Conservation (phyloP, 1,284 basidiomycete species). For the Stygiomarasmius scandens region DNA sequence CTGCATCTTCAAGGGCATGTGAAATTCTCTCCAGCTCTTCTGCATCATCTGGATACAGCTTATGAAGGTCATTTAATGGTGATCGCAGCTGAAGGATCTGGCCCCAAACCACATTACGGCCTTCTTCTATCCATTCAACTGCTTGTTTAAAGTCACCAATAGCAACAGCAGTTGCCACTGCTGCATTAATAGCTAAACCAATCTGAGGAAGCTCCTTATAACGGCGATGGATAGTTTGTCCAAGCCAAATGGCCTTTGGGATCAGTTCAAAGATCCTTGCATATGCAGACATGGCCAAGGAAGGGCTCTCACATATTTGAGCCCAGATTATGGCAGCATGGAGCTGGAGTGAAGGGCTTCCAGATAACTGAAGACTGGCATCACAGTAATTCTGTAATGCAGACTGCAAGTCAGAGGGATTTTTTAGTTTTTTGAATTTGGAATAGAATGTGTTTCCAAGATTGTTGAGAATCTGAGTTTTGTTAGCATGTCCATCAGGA, state of each 20-base stretch:
- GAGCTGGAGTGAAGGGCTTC: background rate
- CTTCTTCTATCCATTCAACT: slow-evolving; percentile 12
- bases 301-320: background rate
- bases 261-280: slow-evolving; percentile 5
- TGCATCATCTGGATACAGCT: background rate
- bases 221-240: slow-evolving; percentile 1
- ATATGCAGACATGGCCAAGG: background rate
- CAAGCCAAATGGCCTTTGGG: slow-evolving; percentile 8
- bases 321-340: background rate
- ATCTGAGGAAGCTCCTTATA: background rate
- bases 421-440: background rate
- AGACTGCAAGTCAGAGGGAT: background rate
- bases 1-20: background rate
- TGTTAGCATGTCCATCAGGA: background rate
- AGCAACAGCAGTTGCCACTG: slow-evolving; percentile 1
- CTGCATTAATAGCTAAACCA: slow-evolving; percentile 1
- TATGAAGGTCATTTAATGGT: slow-evolving; percentile 3
- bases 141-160: background rate
- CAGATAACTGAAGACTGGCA: background rate
- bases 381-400: background rate
- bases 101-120: slow-evolving; percentile 8
- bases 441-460: background rate
- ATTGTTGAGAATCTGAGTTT: background rate
- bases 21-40: background rate
- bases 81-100: slow-evolving; percentile 9